Evolutionary conservation across 345 rosid species (phyloP), one percentile per base, ranked within the genome.

Genomic region (Gossypioides kirkii): DNA sequence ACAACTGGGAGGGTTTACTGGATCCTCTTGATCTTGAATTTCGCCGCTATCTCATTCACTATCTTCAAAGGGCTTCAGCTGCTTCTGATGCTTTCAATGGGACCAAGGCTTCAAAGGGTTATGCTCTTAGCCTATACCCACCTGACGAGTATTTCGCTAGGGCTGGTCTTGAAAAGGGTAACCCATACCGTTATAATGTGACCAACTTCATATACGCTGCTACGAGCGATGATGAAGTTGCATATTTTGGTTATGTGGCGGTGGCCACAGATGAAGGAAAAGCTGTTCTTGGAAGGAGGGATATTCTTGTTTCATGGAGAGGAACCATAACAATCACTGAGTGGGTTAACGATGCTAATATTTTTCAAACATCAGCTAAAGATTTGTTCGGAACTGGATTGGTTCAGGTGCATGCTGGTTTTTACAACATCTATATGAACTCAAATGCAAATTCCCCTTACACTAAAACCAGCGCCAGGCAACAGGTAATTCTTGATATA

Each of bases 181-280:
- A 85, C 46, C 87, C 85, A 11, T 83, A 70, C 78, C 60, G 77
- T 56, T 87, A 85, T 63, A 54, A 43, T 66, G 81, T 79, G 69
- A 80, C 82, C 43, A 81, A 78, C 71, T 87, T 69, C 52, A 46
- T 87, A 52, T 84, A 85, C 64, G 86, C 84, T 22, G 70, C 47
- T 2, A 12, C 63, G 1, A 53, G 47, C 10, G 32, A 55, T 4
- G 1, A 70, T 6, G 38, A 52, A 8, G 10, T 28, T 0, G 72
- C 63, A 8, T 54, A 23, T 38, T 16, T 71, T 36, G 87, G 86
- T 8, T 83, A 82, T 67, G 74, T 84, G 6, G 87, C 86, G 6
- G 87, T 87, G 72, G 76, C 85, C 25, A 87, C 88, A 58, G 83
- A 85, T 23, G 82, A 85, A 68, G 91, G 85, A 6, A 84, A 74